Percentiles rank a stretch among this genome's conserved stretches.
Evolutionary conservation across 1,284 basidiomycete species (phyloP).

Genomic region (Ceratobasidium papillatum): DNA sequence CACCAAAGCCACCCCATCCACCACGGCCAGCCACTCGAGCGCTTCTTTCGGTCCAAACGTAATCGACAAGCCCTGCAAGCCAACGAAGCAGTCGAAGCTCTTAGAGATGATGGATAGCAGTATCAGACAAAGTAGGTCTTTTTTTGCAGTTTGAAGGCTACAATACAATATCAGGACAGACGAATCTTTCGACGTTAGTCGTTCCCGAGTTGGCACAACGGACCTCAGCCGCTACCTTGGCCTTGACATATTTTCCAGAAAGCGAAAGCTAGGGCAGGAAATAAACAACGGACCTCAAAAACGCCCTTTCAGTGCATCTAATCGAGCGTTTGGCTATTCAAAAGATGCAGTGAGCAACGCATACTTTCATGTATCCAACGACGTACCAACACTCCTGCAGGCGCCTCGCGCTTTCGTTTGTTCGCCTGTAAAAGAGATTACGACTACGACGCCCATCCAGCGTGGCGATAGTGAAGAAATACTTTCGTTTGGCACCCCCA

Average conservation of each 20-base stretch:
- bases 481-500: slow-evolving; percentile 14
- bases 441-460: neutral
- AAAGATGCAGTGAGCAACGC: neutral
- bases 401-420: neutral
- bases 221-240: slow-evolving; percentile 23
- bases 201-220: slow-evolving; percentile 8
- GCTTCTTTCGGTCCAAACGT: slow-evolving; percentile 7
- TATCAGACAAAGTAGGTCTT: slow-evolving; percentile 9
- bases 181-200: slow-evolving; percentile 39
- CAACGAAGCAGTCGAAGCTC: slow-evolving; percentile 23
- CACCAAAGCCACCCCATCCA: neutral
- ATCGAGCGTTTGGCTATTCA: neutral
- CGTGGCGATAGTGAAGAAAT: slow-evolving; percentile 9
- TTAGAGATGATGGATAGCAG: slow-evolving; percentile 22
- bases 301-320: neutral
- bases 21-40: neutral
- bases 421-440: neutral
- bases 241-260: slow-evolving; percentile 11
- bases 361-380: neutral
- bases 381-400: neutral
- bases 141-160: neutral
- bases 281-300: neutral
- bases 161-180: neutral
- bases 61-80: slow-evolving; percentile 17
- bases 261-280: slow-evolving; percentile 11